Percentiles rank a stretch among this genome's conserved stretches.
phyloP scores from a whole-genome alignment of 2,329 filamentous ascomycete species.

The Ilyonectria sp. region DNA sequence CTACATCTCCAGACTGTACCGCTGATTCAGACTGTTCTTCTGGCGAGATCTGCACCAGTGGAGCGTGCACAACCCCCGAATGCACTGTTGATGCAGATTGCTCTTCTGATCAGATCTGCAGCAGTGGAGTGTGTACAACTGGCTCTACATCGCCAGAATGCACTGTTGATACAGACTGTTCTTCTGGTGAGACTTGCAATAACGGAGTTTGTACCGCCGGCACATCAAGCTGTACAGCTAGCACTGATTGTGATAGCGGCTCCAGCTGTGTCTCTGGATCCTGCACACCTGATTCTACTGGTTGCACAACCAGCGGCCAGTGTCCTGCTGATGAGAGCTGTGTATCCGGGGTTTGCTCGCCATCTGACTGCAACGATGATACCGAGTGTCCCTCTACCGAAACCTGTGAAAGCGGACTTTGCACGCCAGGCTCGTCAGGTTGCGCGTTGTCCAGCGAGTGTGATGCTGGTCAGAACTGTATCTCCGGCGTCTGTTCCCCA shows the following conservation, averaged over 20 bases:
- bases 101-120: neutral
- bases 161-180: slow-evolving; percentile 2
- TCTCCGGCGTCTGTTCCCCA: too few relatives aligned
- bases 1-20: neutral
- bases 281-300: neutral
- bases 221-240: neutral
- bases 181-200: slow-evolving; percentile 1
- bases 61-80: neutral
- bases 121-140: slow-evolving; percentile 6
- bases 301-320: neutral
- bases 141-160: neutral
- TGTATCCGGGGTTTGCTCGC: neutral
- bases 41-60: neutral
- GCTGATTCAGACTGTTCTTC: slow-evolving; percentile 1
- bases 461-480: neutral
- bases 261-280: slow-evolving; percentile 1
- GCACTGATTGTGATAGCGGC: neutral
- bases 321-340: slow-evolving; percentile 10
- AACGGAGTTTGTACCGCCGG: slow-evolving; percentile 6
- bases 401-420: neutral
- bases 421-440: neutral
- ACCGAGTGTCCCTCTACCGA: neutral
- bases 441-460: neutral
- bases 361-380: neutral
- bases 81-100: slow-evolving; percentile 12